A percentile compares a stretch with the other conserved stretches of the same genome.
These are phyloP conservation scores for Leucosporidium yakuticum DNA, from an alignment of 768 basidiomycete genomes.

Conservation along the genomic window DNA sequence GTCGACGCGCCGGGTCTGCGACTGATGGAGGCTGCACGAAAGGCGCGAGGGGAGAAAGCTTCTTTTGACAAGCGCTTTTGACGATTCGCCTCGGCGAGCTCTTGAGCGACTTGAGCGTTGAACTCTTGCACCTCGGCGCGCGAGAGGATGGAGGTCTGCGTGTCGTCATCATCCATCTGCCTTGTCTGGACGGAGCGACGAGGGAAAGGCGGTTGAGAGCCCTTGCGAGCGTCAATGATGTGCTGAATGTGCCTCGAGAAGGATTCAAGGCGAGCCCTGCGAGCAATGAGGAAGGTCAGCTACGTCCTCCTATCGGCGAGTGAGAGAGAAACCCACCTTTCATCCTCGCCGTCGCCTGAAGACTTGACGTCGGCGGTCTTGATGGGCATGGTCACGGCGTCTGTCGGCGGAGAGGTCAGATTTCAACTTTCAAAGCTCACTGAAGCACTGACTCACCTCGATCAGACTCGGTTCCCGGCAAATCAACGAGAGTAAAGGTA, in stretches of 20 bases:
- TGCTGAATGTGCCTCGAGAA: conserved; percentile 13
- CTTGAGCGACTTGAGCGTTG: neutral
- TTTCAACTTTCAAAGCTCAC: too few species aligned
- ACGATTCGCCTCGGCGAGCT: neutral
- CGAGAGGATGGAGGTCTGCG: neutral
- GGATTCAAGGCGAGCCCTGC: conserved; percentile 5
- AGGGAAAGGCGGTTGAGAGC: neutral
- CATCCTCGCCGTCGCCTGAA: neutral
- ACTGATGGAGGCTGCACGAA: neutral
- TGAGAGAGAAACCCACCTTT: neutral
- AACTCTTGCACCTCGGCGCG: conserved; percentile 3
- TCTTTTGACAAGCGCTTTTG: neutral
- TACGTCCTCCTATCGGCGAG: neutral
- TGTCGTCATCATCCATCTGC: neutral
- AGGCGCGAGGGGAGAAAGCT: neutral
- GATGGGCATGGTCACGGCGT: neutral
- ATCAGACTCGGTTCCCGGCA: neutral
- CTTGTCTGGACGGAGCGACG: neutral
- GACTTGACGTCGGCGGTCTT: neutral
- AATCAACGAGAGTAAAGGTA: conserved; percentile 5
- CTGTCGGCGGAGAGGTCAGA: neutral
- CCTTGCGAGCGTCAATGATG: conserved; percentile 11
- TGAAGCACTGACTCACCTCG: neutral
- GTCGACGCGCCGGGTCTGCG: neutral
- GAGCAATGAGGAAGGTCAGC: neutral